Evolutionary conservation across 1,284 basidiomycete genomes (phyloP).

Genomic region (Boletus sp.): DNA sequence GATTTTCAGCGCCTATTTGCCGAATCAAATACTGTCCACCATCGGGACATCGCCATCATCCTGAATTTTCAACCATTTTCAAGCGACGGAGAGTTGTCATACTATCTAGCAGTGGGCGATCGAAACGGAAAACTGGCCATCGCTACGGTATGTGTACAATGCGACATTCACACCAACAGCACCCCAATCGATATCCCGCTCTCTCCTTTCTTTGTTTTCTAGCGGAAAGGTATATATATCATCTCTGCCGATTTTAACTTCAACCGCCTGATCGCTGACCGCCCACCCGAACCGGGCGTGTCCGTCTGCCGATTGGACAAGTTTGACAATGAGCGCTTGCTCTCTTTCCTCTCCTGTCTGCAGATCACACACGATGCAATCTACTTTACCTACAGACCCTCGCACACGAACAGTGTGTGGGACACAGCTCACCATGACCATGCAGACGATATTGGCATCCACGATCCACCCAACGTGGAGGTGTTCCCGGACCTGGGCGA

Average conservation of each 20-base stretch:
- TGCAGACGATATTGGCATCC: neutral
- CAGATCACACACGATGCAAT: constrained; percentile 56
- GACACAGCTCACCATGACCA: neutral
- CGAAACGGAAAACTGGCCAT: constrained; percentile 45
- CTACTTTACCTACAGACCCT: constrained; percentile 48
- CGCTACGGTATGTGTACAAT: constrained; percentile 44
- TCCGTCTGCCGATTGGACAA: constrained; percentile 37
- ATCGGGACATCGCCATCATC: constrained; percentile 41
- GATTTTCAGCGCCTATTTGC: constrained; percentile 48
- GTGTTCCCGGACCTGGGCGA: constrained; percentile 10
- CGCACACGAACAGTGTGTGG: neutral
- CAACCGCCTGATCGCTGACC: constrained; percentile 17
- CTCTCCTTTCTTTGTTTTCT: neutral
- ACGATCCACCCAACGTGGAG: constrained; percentile 1
- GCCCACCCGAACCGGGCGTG: constrained; percentile 25
- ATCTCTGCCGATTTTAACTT: constrained; percentile 33
- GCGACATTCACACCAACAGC: neutral
- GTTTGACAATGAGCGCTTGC: constrained; percentile 37
- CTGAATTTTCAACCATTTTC: constrained; percentile 40
- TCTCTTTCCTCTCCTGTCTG: constrained; percentile 48
- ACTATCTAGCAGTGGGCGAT: constrained; percentile 54
- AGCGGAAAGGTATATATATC: constrained; percentile 52
- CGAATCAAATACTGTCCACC: constrained; percentile 26
- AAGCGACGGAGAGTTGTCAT: constrained; percentile 24
- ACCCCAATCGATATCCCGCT: neutral